These are phyloP conservation scores for Pythium myriotylum DNA, from an alignment of 352 stramenopile genomes.

Conservation along the genomic window DNA sequence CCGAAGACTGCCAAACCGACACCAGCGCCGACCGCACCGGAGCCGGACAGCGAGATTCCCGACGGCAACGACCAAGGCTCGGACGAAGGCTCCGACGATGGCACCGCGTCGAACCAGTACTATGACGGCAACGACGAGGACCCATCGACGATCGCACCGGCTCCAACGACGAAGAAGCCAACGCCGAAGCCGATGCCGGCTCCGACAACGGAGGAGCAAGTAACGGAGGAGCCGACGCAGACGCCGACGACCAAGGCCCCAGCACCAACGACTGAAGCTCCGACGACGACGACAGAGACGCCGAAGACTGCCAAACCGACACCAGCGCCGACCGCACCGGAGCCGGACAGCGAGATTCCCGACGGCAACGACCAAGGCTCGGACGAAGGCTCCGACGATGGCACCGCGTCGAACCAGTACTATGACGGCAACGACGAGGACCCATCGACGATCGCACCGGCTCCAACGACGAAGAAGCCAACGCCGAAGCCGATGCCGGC, in stretches of 20 bases:
- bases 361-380: constrained; percentile 8
- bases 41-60: too few relatives aligned
- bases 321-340: too few relatives aligned
- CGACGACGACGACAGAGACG: too few relatives aligned
- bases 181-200: background rate
- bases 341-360: too few relatives aligned
- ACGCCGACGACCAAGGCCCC: constrained; percentile 1
- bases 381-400: constrained; percentile 1
- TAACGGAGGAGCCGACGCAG: too few relatives aligned
- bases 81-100: constrained; percentile 1
- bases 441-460: background rate
- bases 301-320: too few relatives aligned
- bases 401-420: constrained; percentile 4
- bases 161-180: background rate
- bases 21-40: too few relatives aligned
- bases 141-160: background rate
- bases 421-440: background rate
- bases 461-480: background rate
- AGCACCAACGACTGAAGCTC: background rate
- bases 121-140: background rate
- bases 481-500: background rate
- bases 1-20: too few relatives aligned
- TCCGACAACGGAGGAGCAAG: background rate
- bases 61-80: constrained; percentile 8
- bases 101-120: constrained; percentile 4